Evolutionary conservation across 2,329 filamentous ascomycete genomes (phyloP).

Genomic region (Phyllosticta ampelicida): DNA sequence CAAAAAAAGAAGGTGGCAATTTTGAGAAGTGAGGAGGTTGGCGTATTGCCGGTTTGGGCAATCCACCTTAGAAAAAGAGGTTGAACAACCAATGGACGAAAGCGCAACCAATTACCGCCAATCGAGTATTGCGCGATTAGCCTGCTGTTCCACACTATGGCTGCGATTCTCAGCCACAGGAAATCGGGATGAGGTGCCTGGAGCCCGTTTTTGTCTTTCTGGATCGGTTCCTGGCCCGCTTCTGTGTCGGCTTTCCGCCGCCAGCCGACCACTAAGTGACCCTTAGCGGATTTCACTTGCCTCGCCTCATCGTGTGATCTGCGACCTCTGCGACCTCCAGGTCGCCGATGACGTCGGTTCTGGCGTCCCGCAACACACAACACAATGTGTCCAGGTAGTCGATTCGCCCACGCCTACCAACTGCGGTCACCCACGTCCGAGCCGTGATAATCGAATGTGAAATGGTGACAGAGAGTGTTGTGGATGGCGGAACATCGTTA

Average conservation of each 20-base stretch:
- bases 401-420: not conserved
- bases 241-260: not conserved
- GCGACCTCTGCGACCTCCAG: no score
- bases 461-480: not conserved
- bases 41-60: no score
- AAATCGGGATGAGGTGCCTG: not conserved
- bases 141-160: not conserved
- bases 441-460: not conserved
- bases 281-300: not conserved
- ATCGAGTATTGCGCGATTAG: not conserved
- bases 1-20: not conserved
- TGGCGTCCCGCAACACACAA: not conserved
- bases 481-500: not conserved
- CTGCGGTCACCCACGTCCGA: not conserved
- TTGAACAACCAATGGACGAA: not conserved
- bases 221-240: not conserved
- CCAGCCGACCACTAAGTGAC: not conserved
- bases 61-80: not conserved
- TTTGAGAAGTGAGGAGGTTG: not conserved
- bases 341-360: not conserved
- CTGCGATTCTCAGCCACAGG: not conserved
- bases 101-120: not conserved
- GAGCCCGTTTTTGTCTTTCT: not conserved
- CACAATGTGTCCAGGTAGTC: not conserved
- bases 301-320: not conserved